A percentile compares a stretch with the other conserved stretches of the same genome.
Conservation (phyloP, 371 early-diverging fungal genomes). For the Syncephalastrum sp. region DNA sequence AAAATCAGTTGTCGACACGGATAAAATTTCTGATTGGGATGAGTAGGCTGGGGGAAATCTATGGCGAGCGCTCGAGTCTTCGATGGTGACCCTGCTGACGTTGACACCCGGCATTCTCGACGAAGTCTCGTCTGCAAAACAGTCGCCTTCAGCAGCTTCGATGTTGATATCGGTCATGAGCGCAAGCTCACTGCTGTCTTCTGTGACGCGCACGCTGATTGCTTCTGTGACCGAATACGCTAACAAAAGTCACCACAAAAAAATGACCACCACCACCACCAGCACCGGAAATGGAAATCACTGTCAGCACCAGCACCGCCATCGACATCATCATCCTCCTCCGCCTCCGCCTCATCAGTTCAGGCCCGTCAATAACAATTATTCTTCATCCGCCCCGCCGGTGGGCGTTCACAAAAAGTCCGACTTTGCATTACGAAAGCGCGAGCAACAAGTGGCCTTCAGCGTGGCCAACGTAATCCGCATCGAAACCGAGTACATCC, state of each 20-base stretch:
- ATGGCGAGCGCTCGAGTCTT: conserved; percentile 1
- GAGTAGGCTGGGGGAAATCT: background rate
- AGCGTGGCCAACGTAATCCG: conserved; percentile 67
- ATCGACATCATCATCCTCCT: too few species aligned
- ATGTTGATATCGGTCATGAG: conserved; percentile 20
- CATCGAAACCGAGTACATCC: conserved; percentile 1
- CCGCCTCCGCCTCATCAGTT: too few species aligned
- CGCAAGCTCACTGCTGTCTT: conserved; percentile 20
- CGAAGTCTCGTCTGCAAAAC: background rate
- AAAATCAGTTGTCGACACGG: too few species aligned
- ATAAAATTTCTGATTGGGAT: too few species aligned
- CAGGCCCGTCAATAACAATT: too few species aligned
- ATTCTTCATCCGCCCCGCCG: too few species aligned
- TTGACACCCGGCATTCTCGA: conserved; percentile 2
- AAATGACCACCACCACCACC: too few species aligned
- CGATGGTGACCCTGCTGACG: conserved; percentile 1
- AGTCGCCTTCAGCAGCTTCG: conserved; percentile 27
- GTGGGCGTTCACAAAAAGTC: too few species aligned
- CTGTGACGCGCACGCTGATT: conserved; percentile 7
- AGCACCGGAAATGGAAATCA: too few species aligned
- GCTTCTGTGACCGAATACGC: background rate
- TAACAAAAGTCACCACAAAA: too few species aligned
- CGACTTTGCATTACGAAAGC: too few species aligned
- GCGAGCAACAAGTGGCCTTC: conserved; percentile 2
- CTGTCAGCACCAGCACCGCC: too few species aligned